Conservation (phyloP, 495 filamentous ascomycete species). For the Lasiosphaeria hispida region DNA sequence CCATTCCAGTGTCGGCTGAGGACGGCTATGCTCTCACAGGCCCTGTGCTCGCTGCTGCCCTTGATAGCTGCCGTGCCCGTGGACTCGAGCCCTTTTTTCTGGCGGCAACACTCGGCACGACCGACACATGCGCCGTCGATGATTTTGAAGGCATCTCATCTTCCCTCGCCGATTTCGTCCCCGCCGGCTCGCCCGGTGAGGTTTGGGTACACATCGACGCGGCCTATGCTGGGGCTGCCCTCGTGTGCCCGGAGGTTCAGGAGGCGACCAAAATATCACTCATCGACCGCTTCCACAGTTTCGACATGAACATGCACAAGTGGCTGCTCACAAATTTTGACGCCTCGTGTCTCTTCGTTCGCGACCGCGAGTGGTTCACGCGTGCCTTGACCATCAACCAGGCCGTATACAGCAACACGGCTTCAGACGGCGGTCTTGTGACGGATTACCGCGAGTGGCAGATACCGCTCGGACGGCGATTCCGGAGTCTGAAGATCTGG, state of each 20-base stretch:
- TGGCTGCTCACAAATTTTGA: slow-evolving; percentile 97
- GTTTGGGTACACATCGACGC: slow-evolving; percentile 95
- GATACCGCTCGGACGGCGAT: slow-evolving; percentile 89
- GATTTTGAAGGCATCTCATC: slow-evolving; percentile 68
- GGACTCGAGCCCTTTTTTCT: slow-evolving; percentile 83
- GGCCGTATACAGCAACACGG: slow-evolving; percentile 77
- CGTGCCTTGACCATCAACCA: slow-evolving; percentile 74
- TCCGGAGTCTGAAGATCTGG: slow-evolving; percentile 92
- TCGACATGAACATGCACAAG: slow-evolving; percentile 97
- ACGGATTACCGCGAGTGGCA: slow-evolving; percentile 99
- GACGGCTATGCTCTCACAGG: slow-evolving; percentile 73
- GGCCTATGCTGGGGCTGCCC: slow-evolving; percentile 84
- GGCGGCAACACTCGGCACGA: slow-evolving; percentile 83
- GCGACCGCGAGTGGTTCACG: slow-evolving; percentile 69
- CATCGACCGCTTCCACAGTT: slow-evolving; percentile 74
- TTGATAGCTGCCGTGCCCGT: slow-evolving; percentile 59
- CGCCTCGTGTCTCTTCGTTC: slow-evolving; percentile 77
- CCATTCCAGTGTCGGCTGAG: slow-evolving; percentile 57
- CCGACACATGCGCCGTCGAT: slow-evolving; percentile 84
- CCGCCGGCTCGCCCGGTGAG: slow-evolving; percentile 28
- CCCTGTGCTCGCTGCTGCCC: slow-evolving; percentile 51
- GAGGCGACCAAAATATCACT: slow-evolving; percentile 44
- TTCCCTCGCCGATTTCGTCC: slow-evolving; percentile 58
- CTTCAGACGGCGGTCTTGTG: slow-evolving; percentile 77
- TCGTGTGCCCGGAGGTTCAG: slow-evolving; percentile 79